A percentile compares a stretch with the other conserved stretches of the same genome.
These are phyloP conservation scores for Thamnidium elegans DNA, from an alignment of 192 early-diverging fungal genomes.

Conservation along the genomic window DNA sequence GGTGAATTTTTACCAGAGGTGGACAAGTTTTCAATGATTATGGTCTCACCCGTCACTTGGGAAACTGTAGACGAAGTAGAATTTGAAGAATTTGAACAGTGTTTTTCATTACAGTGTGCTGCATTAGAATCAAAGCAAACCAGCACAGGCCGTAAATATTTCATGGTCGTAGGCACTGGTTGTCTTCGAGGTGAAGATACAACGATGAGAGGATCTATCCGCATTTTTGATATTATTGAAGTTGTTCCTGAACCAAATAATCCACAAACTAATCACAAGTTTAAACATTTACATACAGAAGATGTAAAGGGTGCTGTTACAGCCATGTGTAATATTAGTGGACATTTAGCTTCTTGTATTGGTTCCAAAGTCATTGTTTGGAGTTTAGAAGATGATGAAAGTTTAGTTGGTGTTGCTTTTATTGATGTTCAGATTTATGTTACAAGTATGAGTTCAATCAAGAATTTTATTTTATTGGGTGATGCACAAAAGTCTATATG, in stretches of 20 bases:
- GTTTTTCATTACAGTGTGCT: constrained; percentile 72
- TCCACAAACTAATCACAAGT: constrained; percentile 90
- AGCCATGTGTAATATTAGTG: constrained; percentile 80
- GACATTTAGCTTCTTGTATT: constrained; percentile 81
- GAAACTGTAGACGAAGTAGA: constrained; percentile 81
- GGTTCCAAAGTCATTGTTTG: constrained; percentile 89
- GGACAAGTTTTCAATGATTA: constrained; percentile 69
- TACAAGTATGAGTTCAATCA: constrained; percentile 73
- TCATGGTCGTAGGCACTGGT: constrained; percentile 86
- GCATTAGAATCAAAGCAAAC: constrained; percentile 85
- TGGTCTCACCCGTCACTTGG: constrained; percentile 94
- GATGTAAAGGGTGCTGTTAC: constrained; percentile 89
- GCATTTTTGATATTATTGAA: constrained; percentile 93
- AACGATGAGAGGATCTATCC: constrained; percentile 79
- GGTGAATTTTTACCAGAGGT: constrained; percentile 58
- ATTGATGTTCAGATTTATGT: constrained; percentile 93
- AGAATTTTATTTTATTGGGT: constrained; percentile 84
- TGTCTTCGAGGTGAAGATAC: constrained; percentile 90
- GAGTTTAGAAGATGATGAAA: constrained; percentile 77
- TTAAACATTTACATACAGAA: constrained; percentile 78
- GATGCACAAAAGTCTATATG: constrained; percentile 85
- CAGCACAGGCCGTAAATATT: constrained; percentile 76
- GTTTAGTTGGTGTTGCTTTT: constrained; percentile 88
- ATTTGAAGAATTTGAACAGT: constrained; percentile 83
- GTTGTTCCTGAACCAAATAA: constrained; percentile 94